phyloP scores from a whole-genome alignment of 2,329 filamentous ascomycete species.

The Penicillium verrucosum region DNA sequence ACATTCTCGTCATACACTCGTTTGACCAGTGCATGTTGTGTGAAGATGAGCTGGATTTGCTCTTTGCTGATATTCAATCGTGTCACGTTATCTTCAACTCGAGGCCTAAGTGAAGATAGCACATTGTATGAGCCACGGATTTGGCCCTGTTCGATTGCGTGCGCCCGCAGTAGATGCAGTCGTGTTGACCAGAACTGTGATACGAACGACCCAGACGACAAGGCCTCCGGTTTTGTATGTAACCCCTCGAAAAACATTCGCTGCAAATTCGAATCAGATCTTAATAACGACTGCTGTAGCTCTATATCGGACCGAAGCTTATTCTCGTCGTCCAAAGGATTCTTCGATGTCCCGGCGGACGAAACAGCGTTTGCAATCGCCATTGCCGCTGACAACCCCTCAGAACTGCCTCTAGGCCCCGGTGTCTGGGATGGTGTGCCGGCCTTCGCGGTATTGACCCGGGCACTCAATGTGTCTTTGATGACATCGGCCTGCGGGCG shows the following conservation, averaged over 20 bases:
- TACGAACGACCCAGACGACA: conserved; percentile 78
- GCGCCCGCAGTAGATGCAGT: conserved; percentile 77
- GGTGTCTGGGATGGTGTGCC: conserved; percentile 37
- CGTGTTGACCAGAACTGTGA: conserved; percentile 93
- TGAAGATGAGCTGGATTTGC: conserved; percentile 89
- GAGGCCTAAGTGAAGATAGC: conserved; percentile 80
- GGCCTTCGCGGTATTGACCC: conserved; percentile 68
- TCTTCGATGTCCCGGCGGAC: conserved; percentile 44
- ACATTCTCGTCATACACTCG: conserved; percentile 92
- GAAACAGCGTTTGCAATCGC: conserved; percentile 70
- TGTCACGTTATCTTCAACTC: conserved; percentile 68
- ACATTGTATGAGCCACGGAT: conserved; percentile 91
- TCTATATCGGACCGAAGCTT: conserved; percentile 73
- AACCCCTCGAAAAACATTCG: conserved; percentile 85
- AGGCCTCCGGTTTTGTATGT: conserved; percentile 76
- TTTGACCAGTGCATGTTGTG: conserved; percentile 86
- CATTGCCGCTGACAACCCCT: conserved; percentile 65
- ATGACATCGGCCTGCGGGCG: conserved; percentile 80
- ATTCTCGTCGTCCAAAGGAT: conserved; percentile 76
- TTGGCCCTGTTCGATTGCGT: conserved; percentile 85
- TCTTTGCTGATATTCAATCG: conserved; percentile 85
- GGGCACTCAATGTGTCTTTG: conserved; percentile 73
- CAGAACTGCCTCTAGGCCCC: conserved; percentile 33
- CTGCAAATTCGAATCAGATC: conserved; percentile 69
- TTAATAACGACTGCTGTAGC: conserved; percentile 84